phyloP scores from a whole-genome alignment of 768 basidiomycete species.

The Phylloporus sp. region DNA sequence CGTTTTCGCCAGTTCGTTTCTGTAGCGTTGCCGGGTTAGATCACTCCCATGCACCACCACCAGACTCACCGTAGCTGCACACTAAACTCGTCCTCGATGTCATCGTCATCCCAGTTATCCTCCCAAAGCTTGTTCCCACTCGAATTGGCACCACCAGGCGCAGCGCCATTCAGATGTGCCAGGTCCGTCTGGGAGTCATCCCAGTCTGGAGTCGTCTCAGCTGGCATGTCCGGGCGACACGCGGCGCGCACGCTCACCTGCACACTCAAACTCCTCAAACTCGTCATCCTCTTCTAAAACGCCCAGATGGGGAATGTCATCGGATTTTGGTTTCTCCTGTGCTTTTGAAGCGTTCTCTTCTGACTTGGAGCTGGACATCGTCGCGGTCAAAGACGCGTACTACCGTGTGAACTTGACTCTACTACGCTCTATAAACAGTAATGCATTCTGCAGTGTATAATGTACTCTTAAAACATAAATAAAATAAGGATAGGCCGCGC shows the following conservation, averaged over 20 bases:
- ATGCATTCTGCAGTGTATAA: background rate
- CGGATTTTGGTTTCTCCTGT: constrained; percentile 39
- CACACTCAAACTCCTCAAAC: constrained; percentile 88
- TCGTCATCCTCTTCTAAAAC: constrained; percentile 97
- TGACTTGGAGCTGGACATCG: constrained; percentile 45
- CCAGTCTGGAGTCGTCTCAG: constrained; percentile 56
- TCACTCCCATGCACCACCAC: too few relatives aligned
- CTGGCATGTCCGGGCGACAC: background rate
- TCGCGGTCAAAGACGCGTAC: constrained; percentile 29
- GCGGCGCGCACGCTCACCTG: constrained; percentile 50
- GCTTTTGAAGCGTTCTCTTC: constrained; percentile 26
- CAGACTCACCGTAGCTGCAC: constrained; percentile 80
- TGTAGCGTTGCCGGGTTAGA: constrained; percentile 20
- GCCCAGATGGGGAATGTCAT: constrained; percentile 63
- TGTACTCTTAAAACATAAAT: constrained; percentile 24
- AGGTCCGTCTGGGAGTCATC: constrained; percentile 82
- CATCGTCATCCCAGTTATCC: constrained; percentile 99
- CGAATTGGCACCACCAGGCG: constrained; percentile 71
- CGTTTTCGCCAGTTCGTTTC: constrained; percentile 65
- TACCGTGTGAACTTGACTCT: constrained; percentile 27
- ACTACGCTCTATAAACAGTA: constrained; percentile 3
- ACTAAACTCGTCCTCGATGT: constrained; percentile 96
- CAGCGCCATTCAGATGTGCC: constrained; percentile 69
- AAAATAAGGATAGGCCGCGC: constrained; percentile 31
- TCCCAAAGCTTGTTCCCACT: constrained; percentile 95